Evolutionary conservation across 768 basidiomycete species (phyloP).

Genomic region (Cystobasidiopsis lactophilus): DNA sequence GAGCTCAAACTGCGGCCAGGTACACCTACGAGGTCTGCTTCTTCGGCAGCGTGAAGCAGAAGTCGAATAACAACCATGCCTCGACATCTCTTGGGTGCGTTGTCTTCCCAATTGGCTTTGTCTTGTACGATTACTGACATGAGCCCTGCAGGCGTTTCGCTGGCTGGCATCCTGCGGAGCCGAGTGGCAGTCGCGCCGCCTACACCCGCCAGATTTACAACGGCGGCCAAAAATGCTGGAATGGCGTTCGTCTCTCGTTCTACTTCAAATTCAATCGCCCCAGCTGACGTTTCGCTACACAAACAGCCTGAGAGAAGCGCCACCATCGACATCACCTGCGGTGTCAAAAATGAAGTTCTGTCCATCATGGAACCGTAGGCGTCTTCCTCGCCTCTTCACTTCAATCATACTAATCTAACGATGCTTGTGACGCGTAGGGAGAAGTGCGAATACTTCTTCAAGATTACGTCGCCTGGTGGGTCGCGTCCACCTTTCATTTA

Average conservation of each 20-base stretch:
- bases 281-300: too few relatives aligned
- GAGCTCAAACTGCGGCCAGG: slow-evolving; percentile 27
- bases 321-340: slow-evolving; percentile 57
- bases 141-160: slow-evolving; percentile 39
- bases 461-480: slow-evolving; percentile 14
- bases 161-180: slow-evolving; percentile 50
- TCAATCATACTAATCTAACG: not conserved
- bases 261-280: too few relatives aligned
- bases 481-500: too few relatives aligned
- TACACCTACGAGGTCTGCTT: slow-evolving; percentile 89
- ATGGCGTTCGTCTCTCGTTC: not conserved
- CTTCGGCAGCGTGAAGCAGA: slow-evolving; percentile 71
- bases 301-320: slow-evolving; percentile 73
- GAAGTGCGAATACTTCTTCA: slow-evolving; percentile 16
- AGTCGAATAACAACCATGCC: slow-evolving; percentile 56
- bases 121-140: not conserved
- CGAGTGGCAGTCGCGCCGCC: slow-evolving; percentile 40
- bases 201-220: slow-evolving; percentile 67
- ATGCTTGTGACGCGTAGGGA: not conserved
- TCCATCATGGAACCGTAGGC: slow-evolving; percentile 57
- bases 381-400: not conserved
- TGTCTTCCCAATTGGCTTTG: not conserved
- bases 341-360: slow-evolving; percentile 55
- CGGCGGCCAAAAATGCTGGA: slow-evolving; percentile 50
- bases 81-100: slow-evolving; percentile 61